Conservation (phyloP, 176 grass and related monocot genomes). For the Metroxylon sagu region DNA sequence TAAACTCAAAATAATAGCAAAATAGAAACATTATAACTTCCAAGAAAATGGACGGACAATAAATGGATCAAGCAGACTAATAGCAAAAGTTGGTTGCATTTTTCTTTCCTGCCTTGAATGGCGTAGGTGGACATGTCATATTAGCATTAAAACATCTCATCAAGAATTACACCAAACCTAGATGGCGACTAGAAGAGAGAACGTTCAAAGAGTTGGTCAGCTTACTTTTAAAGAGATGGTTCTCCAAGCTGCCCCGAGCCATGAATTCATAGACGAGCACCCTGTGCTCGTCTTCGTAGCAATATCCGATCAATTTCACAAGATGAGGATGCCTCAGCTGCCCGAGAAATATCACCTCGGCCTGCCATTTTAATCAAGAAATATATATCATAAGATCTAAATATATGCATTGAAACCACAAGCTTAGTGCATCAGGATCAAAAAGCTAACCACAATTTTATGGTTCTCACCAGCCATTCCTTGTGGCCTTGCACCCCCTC, state of each 20-base stretch:
- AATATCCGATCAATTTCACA: slow-evolving; percentile 69
- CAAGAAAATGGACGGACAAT: too few species aligned
- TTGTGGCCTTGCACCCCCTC: slow-evolving; percentile 73
- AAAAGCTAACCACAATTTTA: background rate
- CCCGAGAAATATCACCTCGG: slow-evolving; percentile 50
- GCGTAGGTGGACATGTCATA: too few species aligned
- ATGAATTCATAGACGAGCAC: slow-evolving; percentile 72
- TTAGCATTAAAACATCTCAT: too few species aligned
- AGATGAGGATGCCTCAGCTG: slow-evolving; percentile 59
- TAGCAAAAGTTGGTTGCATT: too few species aligned
- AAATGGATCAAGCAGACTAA: too few species aligned
- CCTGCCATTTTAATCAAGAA: background rate
- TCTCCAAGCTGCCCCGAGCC: slow-evolving; percentile 70
- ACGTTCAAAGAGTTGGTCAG: slow-evolving; percentile 21
- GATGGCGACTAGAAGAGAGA: background rate
- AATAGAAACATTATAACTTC: too few species aligned
- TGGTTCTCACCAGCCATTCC: slow-evolving; percentile 62
- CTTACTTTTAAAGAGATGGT: slow-evolving; percentile 68
- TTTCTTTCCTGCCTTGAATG: too few species aligned
- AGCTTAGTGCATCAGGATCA: background rate
- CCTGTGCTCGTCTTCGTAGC: slow-evolving; percentile 61
- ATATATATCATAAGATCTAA: too few species aligned
- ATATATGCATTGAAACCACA: too few species aligned
- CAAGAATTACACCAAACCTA: too few species aligned
- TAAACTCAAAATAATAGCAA: too few species aligned